Percentiles rank a stretch among this genome's conserved stretches.
These are phyloP conservation scores for Hygrophila difformis DNA, from an alignment of 257 asterid genomes.

Conservation along the genomic window DNA sequence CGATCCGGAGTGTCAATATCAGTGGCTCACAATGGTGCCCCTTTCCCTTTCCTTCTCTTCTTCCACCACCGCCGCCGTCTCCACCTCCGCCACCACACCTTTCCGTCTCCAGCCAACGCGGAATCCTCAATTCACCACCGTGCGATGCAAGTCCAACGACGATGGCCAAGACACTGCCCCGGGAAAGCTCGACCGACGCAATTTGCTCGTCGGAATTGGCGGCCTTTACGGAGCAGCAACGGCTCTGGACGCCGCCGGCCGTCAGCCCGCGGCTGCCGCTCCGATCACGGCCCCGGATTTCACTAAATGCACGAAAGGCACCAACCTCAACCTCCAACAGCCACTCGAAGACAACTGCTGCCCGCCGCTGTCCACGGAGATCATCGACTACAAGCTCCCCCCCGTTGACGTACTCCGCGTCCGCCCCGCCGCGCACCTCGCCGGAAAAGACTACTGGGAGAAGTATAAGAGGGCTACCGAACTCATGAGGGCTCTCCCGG, in stretches of 20 bases:
- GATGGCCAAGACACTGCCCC: no score
- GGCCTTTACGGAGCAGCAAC: constrained; percentile 15
- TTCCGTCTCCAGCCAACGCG: no score
- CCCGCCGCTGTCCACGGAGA: constrained; percentile 21
- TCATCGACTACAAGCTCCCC: constrained; percentile 27
- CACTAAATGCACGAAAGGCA: constrained; percentile 18
- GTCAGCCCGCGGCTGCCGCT: constrained; percentile 12
- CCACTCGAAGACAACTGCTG: constrained; percentile 31
- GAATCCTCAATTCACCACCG: no score
- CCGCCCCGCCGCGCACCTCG: constrained; percentile 34
- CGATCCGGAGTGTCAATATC: no score
- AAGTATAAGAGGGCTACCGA: constrained; percentile 30
- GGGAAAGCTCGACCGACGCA: constrained; percentile 1
- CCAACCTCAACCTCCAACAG: constrained; percentile 1
- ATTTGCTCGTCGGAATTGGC: constrained; percentile 8
- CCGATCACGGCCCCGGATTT: constrained; percentile 32
- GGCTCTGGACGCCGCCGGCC: background rate
- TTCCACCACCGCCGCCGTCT: no score
- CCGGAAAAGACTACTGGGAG: constrained; percentile 14
- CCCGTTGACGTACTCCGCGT: constrained; percentile 1
- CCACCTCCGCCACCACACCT: no score
- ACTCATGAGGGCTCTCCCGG: constrained; percentile 26
- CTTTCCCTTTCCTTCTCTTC: no score
- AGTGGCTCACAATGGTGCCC: no score
- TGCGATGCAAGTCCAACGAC: no score